Evolutionary conservation across 2,329 filamentous ascomycete species (phyloP).

Genomic region (Beauveria medogensis): DNA sequence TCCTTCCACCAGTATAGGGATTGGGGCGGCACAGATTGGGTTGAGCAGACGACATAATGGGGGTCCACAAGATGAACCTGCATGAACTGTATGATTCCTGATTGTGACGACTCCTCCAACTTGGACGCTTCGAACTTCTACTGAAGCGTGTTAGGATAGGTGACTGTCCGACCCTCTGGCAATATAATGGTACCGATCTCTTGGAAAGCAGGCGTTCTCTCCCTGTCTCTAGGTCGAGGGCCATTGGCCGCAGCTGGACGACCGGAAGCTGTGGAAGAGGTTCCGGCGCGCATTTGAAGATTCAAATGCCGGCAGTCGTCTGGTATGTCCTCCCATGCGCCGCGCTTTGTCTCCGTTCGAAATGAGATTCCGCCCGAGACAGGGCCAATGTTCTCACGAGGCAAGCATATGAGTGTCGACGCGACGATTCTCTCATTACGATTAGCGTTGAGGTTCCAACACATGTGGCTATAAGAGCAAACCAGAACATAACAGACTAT

Average conservation of each 20-base stretch:
- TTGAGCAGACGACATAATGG: neutral
- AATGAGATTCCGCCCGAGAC: neutral
- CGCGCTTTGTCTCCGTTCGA: neutral
- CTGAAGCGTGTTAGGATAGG: constrained; percentile 1
- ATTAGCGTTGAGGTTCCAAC: neutral
- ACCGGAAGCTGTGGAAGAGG: neutral
- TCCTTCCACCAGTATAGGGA: neutral
- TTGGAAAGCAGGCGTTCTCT: neutral
- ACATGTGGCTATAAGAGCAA: neutral
- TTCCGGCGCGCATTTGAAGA: neutral
- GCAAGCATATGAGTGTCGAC: neutral
- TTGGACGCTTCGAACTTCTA: neutral
- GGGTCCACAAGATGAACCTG: constrained; percentile 4
- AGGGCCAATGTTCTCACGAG: neutral
- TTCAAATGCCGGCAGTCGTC: neutral
- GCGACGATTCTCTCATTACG: constrained; percentile 1
- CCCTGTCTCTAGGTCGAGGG: neutral
- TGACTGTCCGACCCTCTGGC: neutral
- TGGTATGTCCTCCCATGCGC: neutral
- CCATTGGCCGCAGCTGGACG: neutral
- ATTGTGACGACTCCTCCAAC: neutral
- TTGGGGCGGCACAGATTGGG: neutral
- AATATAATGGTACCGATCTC: neutral
- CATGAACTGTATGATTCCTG: neutral
- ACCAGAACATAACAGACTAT: neutral